phyloP scores from a whole-genome alignment of 129 eudicot species.

The Escallonia rubra region DNA sequence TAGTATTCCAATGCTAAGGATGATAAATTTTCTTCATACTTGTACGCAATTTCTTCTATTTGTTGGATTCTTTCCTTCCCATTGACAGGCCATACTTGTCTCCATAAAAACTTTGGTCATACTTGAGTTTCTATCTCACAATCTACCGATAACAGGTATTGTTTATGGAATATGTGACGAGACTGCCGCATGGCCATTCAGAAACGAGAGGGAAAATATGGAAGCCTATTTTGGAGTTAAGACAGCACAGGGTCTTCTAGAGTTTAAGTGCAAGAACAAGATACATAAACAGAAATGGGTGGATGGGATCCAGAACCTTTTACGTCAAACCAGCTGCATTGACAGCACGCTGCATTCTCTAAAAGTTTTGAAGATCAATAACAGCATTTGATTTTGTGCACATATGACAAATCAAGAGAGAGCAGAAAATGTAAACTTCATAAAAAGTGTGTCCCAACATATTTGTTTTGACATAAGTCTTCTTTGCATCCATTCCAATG shows the following conservation, averaged over 20 bases:
- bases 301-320: conserved; percentile 55
- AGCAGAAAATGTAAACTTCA: too few species aligned
- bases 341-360: conserved; percentile 37
- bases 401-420: background rate
- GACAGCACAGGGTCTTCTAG: conserved; percentile 74
- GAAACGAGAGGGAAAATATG: conserved; percentile 55
- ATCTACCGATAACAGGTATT: conserved; percentile 35
- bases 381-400: conserved; percentile 20
- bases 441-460: too few species aligned
- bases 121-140: background rate
- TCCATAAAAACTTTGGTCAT: too few species aligned
- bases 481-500: too few species aligned
- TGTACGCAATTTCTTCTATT: conserved; percentile 1
- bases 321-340: conserved; percentile 26
- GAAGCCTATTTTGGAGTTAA: conserved; percentile 76
- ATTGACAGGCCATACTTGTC: background rate
- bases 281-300: conserved; percentile 84
- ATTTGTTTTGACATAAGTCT: too few species aligned
- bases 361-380: conserved; percentile 32
- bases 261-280: conserved; percentile 87
- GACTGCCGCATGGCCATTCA: conserved; percentile 54
- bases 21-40: background rate
- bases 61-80: background rate
- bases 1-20: background rate
- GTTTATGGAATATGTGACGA: conserved; percentile 81